Percentiles rank a stretch among this genome's conserved stretches.
Conservation (phyloP, 140 eudicot genomes). For the Senecio squalidus region DNA sequence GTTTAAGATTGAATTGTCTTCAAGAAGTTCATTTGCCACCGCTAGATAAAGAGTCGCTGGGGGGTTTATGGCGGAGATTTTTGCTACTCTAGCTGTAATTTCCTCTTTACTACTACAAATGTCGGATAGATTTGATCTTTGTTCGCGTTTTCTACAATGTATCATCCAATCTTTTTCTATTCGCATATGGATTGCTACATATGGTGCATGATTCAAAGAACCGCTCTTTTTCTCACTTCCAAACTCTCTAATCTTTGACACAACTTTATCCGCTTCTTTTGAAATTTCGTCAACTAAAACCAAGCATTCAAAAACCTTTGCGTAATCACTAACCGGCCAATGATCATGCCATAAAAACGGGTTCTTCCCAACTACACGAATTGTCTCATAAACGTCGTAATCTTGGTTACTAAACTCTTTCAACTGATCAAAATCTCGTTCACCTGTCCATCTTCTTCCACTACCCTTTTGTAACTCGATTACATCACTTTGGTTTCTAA, state of each 20-base stretch:
- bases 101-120: conserved; percentile 85
- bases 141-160: conserved; percentile 74
- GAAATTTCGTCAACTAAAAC: conserved; percentile 64
- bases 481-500: conserved; percentile 35
- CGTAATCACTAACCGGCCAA: conserved; percentile 79
- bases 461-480: conserved; percentile 66
- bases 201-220: conserved; percentile 32
- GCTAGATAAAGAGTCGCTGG: conserved; percentile 69
- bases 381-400: conserved; percentile 46
- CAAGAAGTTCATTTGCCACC: conserved; percentile 73
- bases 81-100: conserved; percentile 59
- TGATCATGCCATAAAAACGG: conserved; percentile 95
- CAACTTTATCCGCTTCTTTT: conserved; percentile 54
- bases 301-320: conserved; percentile 64
- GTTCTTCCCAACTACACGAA: conserved; percentile 59
- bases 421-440: conserved; percentile 69
- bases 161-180: conserved; percentile 98
- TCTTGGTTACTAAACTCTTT: conserved; percentile 44
- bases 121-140: conserved; percentile 40
- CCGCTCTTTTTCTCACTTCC: conserved; percentile 22
- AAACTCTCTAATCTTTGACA: conserved; percentile 49
- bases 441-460: conserved; percentile 84
- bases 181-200: conserved; percentile 86
- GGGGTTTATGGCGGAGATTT: conserved; percentile 31
- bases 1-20: conserved; percentile 43